Percentiles rank a stretch among this genome's conserved stretches.
phyloP scores from a whole-genome alignment of 345 rosid species.

The Nephelium lappaceum region DNA sequence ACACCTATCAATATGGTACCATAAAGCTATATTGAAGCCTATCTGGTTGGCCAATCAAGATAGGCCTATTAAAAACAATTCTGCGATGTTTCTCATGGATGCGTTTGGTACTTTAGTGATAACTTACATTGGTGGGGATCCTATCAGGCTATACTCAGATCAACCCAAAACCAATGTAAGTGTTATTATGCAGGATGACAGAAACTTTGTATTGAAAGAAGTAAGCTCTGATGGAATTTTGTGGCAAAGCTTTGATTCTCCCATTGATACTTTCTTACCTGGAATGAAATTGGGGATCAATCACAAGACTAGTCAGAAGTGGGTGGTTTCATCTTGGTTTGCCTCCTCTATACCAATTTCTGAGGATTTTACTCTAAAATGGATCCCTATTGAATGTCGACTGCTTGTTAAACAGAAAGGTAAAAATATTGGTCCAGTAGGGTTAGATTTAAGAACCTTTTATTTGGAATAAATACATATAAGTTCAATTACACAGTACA shows the following conservation, averaged over 20 bases:
- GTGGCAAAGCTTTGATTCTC: conserved; percentile 1
- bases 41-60: background rate
- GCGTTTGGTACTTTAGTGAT: background rate
- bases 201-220: too few relatives aligned
- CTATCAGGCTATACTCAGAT: background rate
- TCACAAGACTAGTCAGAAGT: background rate
- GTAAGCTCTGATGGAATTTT: background rate
- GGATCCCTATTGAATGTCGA: background rate
- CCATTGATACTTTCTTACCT: background rate
- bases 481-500: too few relatives aligned
- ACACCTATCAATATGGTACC: background rate
- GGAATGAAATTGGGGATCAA: background rate
- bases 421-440: background rate
- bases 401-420: background rate
- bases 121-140: too few relatives aligned
- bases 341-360: background rate
- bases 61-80: background rate
- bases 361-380: background rate
- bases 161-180: background rate
- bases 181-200: background rate
- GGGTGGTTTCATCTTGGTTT: background rate
- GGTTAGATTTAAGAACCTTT: background rate
- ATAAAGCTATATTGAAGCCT: background rate
- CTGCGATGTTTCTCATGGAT: background rate
- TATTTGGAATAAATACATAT: background rate